Percentiles rank a stretch among this genome's conserved stretches.
phyloP scores from a whole-genome alignment of 2,329 filamentous ascomycete genomes.

The Beauveria bassiana region DNA sequence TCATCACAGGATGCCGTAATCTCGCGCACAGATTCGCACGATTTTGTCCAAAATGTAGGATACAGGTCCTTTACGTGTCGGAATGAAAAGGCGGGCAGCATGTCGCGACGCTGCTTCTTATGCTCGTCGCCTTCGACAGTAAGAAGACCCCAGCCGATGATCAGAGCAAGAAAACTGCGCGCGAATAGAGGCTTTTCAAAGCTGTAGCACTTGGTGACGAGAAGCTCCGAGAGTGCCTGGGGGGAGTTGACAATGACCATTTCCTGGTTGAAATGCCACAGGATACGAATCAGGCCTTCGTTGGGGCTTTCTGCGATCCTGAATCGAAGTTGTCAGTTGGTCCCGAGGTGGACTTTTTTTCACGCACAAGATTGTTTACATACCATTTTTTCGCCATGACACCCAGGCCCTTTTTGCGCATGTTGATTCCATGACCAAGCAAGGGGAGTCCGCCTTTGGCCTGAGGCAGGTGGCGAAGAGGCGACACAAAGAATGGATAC shows the following conservation, averaged over 20 bases:
- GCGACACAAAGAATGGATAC: slow-evolving; percentile 31
- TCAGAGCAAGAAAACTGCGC: slow-evolving; percentile 70
- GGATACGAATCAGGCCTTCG: slow-evolving; percentile 57
- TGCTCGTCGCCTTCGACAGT: slow-evolving; percentile 26
- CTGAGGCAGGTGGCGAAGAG: slow-evolving; percentile 31
- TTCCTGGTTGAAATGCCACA: slow-evolving; percentile 50
- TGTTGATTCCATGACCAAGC: slow-evolving; percentile 4
- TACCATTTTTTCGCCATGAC: slow-evolving; percentile 59
- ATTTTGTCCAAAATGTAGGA: slow-evolving; percentile 26
- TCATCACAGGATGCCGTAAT: slow-evolving; percentile 8
- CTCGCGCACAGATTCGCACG: slow-evolving; percentile 17
- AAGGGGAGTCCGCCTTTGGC: slow-evolving; percentile 21
- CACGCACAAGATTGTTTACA: slow-evolving; percentile 20
- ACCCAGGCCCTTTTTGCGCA: slow-evolving; percentile 4
- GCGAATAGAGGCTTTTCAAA: slow-evolving; percentile 49
- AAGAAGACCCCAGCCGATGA: slow-evolving; percentile 56
- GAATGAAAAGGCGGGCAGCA: slow-evolving; percentile 26
- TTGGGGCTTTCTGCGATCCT: slow-evolving; percentile 54
- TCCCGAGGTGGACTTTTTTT: background rate
- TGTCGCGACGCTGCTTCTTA: slow-evolving; percentile 23
- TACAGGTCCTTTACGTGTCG: slow-evolving; percentile 25
- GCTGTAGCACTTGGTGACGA: slow-evolving; percentile 58
- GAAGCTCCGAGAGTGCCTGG: slow-evolving; percentile 55
- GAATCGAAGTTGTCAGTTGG: background rate
- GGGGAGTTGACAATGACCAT: slow-evolving; percentile 49